Evolutionary conservation across 2,329 filamentous ascomycete genomes (phyloP).

Genomic region (Oidium heveae): DNA sequence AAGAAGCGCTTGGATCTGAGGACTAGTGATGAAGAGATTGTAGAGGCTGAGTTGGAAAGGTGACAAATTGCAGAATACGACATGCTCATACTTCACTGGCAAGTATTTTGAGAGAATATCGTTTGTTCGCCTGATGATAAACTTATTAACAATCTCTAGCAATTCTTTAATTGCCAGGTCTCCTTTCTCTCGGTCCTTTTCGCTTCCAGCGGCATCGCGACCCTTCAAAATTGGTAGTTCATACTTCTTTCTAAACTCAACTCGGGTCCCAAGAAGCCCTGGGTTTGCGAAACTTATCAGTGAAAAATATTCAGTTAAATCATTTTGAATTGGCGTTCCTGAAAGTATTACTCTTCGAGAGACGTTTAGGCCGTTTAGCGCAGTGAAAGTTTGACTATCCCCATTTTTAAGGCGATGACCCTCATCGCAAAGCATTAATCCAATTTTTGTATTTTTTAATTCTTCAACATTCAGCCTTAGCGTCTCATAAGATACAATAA

Average conservation of each 20-base stretch:
- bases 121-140: conserved; percentile 93
- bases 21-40: conserved; percentile 90
- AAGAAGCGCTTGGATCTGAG: conserved; percentile 76
- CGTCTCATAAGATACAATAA: conserved; percentile 96
- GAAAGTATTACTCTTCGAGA: conserved; percentile 81
- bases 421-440: conserved; percentile 83
- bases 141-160: conserved; percentile 75
- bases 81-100: conserved; percentile 95
- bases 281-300: conserved; percentile 94
- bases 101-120: conserved; percentile 95
- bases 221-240: conserved; percentile 82
- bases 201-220: conserved; percentile 70
- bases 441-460: conserved; percentile 72
- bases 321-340: conserved; percentile 93
- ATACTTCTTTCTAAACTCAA: conserved; percentile 82
- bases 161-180: conserved; percentile 65
- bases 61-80: conserved; percentile 88
- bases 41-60: conserved; percentile 85
- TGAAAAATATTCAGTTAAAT: conserved; percentile 92
- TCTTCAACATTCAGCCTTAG: conserved; percentile 76
- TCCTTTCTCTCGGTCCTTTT: conserved; percentile 57
- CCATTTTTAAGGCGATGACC: conserved; percentile 92
- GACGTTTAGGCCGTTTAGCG: conserved; percentile 75
- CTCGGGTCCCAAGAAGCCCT: conserved; percentile 62
- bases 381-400: conserved; percentile 83